Conservation (phyloP, 2,329 filamentous ascomycete genomes). For the Graphium sp. region DNA sequence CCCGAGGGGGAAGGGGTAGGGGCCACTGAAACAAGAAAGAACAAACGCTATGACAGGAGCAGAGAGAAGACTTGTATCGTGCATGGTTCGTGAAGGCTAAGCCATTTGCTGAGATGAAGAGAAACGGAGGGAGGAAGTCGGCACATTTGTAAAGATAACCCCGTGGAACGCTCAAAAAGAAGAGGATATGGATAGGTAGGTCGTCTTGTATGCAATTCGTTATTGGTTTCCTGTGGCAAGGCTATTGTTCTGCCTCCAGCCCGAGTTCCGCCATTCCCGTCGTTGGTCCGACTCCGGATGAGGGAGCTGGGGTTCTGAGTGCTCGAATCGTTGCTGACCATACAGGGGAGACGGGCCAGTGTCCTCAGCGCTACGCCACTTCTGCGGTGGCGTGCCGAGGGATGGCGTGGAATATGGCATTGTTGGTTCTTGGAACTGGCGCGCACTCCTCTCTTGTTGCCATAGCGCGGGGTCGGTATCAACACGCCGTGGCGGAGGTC, state of each 20-base stretch:
- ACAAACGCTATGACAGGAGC: no score
- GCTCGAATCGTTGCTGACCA: background rate
- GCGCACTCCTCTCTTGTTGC: slow-evolving; percentile 71
- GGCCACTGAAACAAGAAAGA: no score
- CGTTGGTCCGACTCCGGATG: background rate
- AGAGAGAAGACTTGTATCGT: no score
- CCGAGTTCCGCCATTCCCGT: slow-evolving; percentile 4
- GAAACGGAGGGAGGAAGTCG: no score
- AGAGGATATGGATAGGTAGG: no score
- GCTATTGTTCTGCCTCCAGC: slow-evolving; percentile 2
- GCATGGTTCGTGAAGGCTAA: no score
- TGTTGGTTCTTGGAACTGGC: slow-evolving; percentile 52
- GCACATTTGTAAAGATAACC: no score
- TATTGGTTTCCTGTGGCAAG: slow-evolving; percentile 1
- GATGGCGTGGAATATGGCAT: slow-evolving; percentile 15
- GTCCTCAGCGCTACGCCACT: slow-evolving; percentile 1
- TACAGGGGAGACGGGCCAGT: background rate
- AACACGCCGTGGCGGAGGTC: slow-evolving; percentile 43
- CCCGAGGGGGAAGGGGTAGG: no score
- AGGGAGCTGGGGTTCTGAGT: background rate
- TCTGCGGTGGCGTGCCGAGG: slow-evolving; percentile 1
- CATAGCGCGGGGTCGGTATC: slow-evolving; percentile 77
- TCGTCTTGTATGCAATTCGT: no score
- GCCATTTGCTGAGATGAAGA: no score
- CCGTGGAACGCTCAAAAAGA: no score